A percentile compares a stretch with the other conserved stretches of the same genome.
phyloP scores from a whole-genome alignment of 208 protist genomes.

The Trichomonas tenax region DNA sequence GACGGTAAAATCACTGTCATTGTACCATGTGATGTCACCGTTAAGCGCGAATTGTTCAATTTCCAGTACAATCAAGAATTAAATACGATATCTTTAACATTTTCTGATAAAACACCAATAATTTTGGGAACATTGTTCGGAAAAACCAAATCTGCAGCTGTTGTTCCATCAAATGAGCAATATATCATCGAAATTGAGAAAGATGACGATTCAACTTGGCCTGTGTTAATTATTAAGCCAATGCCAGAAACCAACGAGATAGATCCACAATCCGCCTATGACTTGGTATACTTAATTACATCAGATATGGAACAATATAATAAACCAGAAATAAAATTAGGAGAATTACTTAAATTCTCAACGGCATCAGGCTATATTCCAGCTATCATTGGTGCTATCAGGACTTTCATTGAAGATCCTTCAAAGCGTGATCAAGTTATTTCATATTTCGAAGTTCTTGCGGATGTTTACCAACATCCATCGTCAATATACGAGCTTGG shows the following conservation, averaged over 20 bases:
- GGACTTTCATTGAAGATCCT: not conserved
- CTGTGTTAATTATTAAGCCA: not conserved
- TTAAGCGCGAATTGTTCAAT: not conserved
- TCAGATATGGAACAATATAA: not conserved
- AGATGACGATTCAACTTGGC: not conserved
- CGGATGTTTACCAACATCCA: not conserved
- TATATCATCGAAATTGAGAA: not conserved
- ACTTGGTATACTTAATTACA: not conserved
- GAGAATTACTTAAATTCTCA: not conserved
- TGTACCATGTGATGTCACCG: not conserved
- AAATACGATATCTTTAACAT: not conserved
- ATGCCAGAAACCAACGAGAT: not conserved
- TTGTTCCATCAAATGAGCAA: not conserved
- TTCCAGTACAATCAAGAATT: not conserved
- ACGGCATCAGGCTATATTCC: not conserved
- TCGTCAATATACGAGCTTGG: not conserved
- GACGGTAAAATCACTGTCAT: not conserved
- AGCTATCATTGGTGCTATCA: not conserved
- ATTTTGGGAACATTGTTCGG: not conserved
- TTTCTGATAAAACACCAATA: not conserved
- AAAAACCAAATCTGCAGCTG: not conserved
- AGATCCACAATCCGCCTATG: not conserved
- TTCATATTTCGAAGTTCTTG: not conserved
- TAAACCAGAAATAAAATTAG: not conserved
- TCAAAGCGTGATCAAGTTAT: not conserved